phyloP scores from a whole-genome alignment of 805 yeast species.

The Saturnispora quitensis region DNA sequence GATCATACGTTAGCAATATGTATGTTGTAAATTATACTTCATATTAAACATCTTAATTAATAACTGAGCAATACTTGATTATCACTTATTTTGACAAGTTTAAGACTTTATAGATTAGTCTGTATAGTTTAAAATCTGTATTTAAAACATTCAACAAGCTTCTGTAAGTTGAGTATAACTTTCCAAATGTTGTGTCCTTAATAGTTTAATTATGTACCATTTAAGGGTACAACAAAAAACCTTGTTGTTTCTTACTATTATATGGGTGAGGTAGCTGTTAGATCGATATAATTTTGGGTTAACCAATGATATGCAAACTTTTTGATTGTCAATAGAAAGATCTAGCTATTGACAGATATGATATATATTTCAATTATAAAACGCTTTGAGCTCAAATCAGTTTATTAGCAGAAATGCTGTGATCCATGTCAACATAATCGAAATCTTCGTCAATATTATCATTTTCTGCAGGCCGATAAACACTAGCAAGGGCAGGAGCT shows the following conservation, averaged over 20 bases:
- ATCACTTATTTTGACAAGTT: no score
- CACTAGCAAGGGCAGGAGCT: constrained; percentile 19
- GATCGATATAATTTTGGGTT: not conserved
- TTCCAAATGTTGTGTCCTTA: no score
- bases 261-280: no score
- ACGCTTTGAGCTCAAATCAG: not conserved
- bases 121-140: no score
- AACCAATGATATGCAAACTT: not conserved
- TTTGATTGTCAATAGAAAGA: not conserved
- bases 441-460: constrained; percentile 8
- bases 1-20: no score
- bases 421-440: constrained; percentile 14
- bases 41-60: no score
- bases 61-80: no score
- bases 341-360: not conserved
- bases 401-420: not conserved
- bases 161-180: no score
- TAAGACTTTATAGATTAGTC: no score
- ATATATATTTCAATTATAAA: not conserved
- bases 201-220: no score
- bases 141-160: no score
- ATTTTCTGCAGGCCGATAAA: constrained; percentile 19
- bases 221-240: not conserved
- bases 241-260: not conserved
- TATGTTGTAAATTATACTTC: no score